phyloP scores from a whole-genome alignment of 2,329 filamentous ascomycete species.

The Trichoderma semiorbis region DNA sequence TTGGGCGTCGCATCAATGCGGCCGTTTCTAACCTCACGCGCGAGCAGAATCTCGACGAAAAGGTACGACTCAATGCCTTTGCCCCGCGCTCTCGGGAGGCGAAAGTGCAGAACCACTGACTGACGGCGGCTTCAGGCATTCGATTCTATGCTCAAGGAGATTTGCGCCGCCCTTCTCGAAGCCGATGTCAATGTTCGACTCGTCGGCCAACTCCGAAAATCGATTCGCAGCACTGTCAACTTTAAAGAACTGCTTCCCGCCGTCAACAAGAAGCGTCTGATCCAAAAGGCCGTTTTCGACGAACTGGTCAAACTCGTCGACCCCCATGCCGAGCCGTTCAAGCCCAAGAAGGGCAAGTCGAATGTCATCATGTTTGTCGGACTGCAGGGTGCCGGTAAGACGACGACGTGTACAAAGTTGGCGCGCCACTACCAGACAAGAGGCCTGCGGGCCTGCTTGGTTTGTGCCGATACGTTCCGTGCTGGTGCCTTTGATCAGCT shows the following conservation, averaged over 20 bases:
- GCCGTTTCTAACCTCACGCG: slow-evolving; percentile 91
- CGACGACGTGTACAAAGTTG: slow-evolving; percentile 95
- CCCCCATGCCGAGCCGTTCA: slow-evolving; percentile 91
- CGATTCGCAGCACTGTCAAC: slow-evolving; percentile 86
- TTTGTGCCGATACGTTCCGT: slow-evolving; percentile 97
- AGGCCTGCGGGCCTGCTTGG: slow-evolving; percentile 88
- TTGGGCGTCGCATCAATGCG: slow-evolving; percentile 96
- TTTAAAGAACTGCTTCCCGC: slow-evolving; percentile 88
- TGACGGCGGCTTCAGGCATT: slow-evolving; percentile 62
- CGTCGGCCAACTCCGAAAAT: slow-evolving; percentile 85
- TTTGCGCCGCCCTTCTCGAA: slow-evolving; percentile 90
- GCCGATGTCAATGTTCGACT: slow-evolving; percentile 96
- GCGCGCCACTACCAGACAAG: slow-evolving; percentile 91
- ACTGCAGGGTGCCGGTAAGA: slow-evolving; percentile 95
- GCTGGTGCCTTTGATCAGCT: slow-evolving; percentile 97
- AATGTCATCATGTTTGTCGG: slow-evolving; percentile 99
- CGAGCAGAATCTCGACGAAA: slow-evolving; percentile 92
- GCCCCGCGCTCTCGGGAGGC: slow-evolving; percentile 6
- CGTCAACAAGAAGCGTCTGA: slow-evolving; percentile 97
- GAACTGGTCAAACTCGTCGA: slow-evolving; percentile 94
- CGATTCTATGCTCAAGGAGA: slow-evolving; percentile 97
- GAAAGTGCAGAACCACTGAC: neutral
- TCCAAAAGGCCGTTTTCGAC: slow-evolving; percentile 97
- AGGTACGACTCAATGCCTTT: slow-evolving; percentile 52
- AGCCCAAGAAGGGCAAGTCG: slow-evolving; percentile 90